Evolutionary conservation across 768 basidiomycete species (phyloP), one percentile per base, ranked within the genome.

Genomic region (Hydnum rufescens): DNA sequence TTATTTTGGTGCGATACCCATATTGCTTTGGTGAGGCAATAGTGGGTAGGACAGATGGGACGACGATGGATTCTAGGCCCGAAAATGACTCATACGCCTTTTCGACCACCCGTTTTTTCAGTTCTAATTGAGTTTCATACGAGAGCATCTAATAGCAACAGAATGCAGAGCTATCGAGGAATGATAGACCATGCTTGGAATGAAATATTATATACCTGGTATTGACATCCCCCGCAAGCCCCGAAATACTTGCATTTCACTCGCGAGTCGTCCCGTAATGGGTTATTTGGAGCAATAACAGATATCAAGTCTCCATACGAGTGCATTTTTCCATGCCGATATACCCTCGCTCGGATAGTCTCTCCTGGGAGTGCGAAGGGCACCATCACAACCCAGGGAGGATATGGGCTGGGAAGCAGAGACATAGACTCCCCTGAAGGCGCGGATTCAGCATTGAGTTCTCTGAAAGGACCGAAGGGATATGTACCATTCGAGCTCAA

Each of bases 1-100:
- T 96, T 51, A 99, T 79, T 67, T 99, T 99, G 1, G 95, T 99
- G 30, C 93, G 77, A 63, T 99, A 99, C 50, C 73, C 76, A 63
- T 93, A 96, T 51, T 92, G 78, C 48, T 85, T 69, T 0, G 93
- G 95, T 0, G 86, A 89, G n/a, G 77, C 74, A 4, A 89, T 77
- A 0, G 90, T 95, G 0, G 77, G 65, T 34, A 73, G 71, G 19
- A 89, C 77, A 0, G 64, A 51, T 4, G 93, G 90, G 1, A 93
- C 66, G 0, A 68, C 63, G 0, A 71, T 61, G 2, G 70, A 60
- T 2, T 74, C 64, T 0, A 95, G 69, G 74, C 74, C 65, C 4
- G 85, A 85, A 61, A 82, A 90, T 58, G 78, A 80, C 53, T 71
- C 65, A 64, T 85, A 93, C 0, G 90, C 89, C 55, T 83, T 86